These are phyloP conservation scores for Neonectria sp. DNA, from an alignment of 2,329 filamentous ascomycete species.

Conservation along the genomic window DNA sequence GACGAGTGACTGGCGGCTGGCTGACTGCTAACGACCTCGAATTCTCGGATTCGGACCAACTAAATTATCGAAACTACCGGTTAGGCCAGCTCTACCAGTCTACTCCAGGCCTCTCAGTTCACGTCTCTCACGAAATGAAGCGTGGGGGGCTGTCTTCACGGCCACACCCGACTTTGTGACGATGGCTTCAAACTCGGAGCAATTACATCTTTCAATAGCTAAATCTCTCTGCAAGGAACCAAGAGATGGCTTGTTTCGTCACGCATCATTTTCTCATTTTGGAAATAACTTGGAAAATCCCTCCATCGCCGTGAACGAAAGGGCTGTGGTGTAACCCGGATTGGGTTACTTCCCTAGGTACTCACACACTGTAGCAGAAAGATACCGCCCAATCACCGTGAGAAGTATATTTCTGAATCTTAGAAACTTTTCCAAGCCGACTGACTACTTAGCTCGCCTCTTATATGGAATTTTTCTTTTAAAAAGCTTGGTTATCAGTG, in stretches of 20 bases:
- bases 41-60: no score
- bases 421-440: neutral
- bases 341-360: neutral
- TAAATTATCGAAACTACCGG: no score
- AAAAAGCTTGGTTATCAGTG: neutral
- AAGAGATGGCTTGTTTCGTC: neutral
- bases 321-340: neutral
- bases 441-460: neutral
- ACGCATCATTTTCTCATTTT: neutral
- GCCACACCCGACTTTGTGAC: neutral
- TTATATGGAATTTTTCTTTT: neutral
- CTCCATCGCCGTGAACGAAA: neutral
- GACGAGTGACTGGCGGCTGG: no score
- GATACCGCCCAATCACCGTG: neutral
- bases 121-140: neutral
- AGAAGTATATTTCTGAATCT: neutral
- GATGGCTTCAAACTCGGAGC: neutral
- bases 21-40: no score
- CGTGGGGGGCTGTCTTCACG: neutral
- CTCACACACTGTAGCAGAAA: neutral
- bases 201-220: neutral
- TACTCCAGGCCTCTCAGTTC: neutral
- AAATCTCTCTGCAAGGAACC: neutral
- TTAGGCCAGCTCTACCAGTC: no score
- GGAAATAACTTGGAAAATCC: neutral